Base-by-base conservation (phyloP, 345 rosid species). In the Alliaria petiolata region DNA sequence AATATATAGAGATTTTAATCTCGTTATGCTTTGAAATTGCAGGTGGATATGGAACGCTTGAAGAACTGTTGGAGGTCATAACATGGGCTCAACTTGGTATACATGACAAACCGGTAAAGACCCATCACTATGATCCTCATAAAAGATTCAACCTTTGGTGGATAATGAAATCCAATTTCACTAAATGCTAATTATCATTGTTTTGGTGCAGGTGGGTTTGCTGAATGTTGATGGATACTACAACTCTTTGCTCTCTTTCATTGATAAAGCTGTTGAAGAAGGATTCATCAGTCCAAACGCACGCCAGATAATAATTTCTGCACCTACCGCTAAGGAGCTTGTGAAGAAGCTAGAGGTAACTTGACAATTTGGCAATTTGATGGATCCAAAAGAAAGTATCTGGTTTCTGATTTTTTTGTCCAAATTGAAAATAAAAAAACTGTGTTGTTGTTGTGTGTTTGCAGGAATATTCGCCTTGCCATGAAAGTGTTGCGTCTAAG, bases 181-280 rank as follows among this genome's bases (percentile, higher is more conserved):
- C 5, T 17, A 13, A 28, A 63, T 31, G 4, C 58, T 53, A 35
- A 44, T 33, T 5, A 14, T 4, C 16, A 62, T 30, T 38, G 39
- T 73, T 44, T n/a, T 53, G 50, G 19, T 67, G 72, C 72, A 93
- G 98, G 97, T 93, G 76, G 98, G 98, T 59, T 75, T 93, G 93
- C 80, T 93, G 65, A 93, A 93, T 78, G 97, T 93, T 63, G 98
- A 93, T 82, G 98, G 97, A 70, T 93, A 87, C 89, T 93, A 89
- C 81, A 89, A 93, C 77, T 89, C 98, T 6, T 78, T 93, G 84
- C 91, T 93, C 61, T 91, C 91, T 4, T 93, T 93, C 70, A 84
- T 93, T 50, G 97, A 93, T 76, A 91, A 89, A 82, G 98, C 98
- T 38, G 97, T 93, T 62, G 95, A 93, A 85, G 98, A 91, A 63